phyloP scores from a whole-genome alignment of 2,329 filamentous ascomycete species.

The Cyclaneusma minus region DNA sequence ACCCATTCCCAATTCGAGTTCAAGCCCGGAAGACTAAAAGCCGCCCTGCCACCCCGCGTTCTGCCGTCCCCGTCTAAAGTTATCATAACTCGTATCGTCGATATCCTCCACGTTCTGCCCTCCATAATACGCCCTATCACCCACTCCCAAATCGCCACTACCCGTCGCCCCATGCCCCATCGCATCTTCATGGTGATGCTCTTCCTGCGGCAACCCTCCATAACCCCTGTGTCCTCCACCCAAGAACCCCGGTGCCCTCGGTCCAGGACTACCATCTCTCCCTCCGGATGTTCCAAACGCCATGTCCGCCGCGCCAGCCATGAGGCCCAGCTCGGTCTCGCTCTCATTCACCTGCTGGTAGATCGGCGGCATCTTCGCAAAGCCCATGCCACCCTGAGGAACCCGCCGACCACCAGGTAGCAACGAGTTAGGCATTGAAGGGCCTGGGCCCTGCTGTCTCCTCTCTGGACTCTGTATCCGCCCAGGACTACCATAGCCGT shows the following conservation, averaged over 20 bases:
- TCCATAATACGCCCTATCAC: background rate
- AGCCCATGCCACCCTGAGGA: constrained; percentile 3
- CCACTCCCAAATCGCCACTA: background rate
- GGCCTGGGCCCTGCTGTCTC: constrained; percentile 5
- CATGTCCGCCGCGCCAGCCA: constrained; percentile 35
- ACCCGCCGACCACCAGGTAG: constrained; percentile 1
- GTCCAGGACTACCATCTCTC: constrained; percentile 20
- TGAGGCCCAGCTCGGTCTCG: constrained; percentile 32
- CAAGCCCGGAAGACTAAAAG: background rate
- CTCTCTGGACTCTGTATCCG: constrained; percentile 9
- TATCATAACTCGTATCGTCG: constrained; percentile 17
- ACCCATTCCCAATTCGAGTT: background rate
- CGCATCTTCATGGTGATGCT: constrained; percentile 23
- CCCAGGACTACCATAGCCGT: constrained; percentile 16
- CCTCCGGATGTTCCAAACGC: constrained; percentile 23
- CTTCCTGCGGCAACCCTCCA: constrained; percentile 39
- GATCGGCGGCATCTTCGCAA: constrained; percentile 11
- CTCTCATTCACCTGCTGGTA: constrained; percentile 39
- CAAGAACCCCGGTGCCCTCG: constrained; percentile 33
- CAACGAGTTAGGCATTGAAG: constrained; percentile 1
- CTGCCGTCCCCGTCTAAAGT: constrained; percentile 9
- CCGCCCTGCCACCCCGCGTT: background rate
- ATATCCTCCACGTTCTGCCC: no score
- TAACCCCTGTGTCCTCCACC: constrained; percentile 45
- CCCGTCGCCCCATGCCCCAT: background rate